A percentile compares a stretch with the other conserved stretches of the same genome.
Evolutionary conservation across 306 rosid species (phyloP).

Genomic region (Pachyrhizus erosus): DNA sequence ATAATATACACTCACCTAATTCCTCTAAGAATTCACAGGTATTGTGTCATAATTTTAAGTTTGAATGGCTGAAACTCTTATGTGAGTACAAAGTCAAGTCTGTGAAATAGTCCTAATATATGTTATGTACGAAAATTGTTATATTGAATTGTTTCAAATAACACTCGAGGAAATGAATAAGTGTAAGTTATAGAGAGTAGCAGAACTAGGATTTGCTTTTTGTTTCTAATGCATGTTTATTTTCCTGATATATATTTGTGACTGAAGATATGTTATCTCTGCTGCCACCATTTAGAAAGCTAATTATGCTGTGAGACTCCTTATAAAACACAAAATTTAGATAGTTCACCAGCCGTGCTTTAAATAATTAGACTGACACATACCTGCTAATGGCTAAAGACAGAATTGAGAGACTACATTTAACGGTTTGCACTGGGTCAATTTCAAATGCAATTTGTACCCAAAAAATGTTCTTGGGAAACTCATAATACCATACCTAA

Average conservation of each 20-base stretch:
- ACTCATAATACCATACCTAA: slow-evolving; percentile 9
- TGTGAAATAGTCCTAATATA: slow-evolving; percentile 8
- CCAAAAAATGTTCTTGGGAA: neutral
- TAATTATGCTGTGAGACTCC: slow-evolving; percentile 13
- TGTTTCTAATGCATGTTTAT: slow-evolving; percentile 9
- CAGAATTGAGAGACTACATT: neutral
- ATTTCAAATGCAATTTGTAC: slow-evolving; percentile 4
- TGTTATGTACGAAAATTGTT: neutral
- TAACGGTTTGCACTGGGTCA: neutral
- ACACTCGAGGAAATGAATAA: slow-evolving; percentile 27
- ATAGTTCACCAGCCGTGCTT: slow-evolving; percentile 7
- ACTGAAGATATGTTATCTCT: neutral
- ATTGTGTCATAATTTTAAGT: slow-evolving; percentile 13
- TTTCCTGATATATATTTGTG: slow-evolving; percentile 27
- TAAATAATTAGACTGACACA: slow-evolving; percentile 25
- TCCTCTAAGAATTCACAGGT: slow-evolving; percentile 65
- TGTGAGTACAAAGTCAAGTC: slow-evolving; percentile 22
- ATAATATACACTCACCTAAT: slow-evolving; percentile 55
- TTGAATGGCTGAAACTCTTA: neutral
- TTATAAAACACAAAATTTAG: slow-evolving; percentile 16
- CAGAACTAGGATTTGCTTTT: slow-evolving; percentile 18
- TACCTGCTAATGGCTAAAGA: slow-evolving; percentile 28
- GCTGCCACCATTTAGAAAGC: slow-evolving; percentile 5
- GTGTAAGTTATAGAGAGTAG: slow-evolving; percentile 16
- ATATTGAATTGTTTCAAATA: neutral